phyloP scores from a whole-genome alignment of 257 asterid genomes.

The Buddleja alternifolia region DNA sequence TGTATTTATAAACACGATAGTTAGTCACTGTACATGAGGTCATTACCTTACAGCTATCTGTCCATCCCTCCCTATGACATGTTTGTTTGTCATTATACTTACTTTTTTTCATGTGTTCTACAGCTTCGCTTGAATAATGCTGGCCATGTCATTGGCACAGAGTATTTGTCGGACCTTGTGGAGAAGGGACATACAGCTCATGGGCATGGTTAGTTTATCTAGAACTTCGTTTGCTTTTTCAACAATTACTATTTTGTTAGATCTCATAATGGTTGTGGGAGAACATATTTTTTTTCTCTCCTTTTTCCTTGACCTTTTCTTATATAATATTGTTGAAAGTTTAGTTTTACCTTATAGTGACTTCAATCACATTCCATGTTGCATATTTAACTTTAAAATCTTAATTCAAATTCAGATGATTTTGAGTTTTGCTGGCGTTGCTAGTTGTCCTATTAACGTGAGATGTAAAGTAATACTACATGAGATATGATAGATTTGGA shows the following conservation, averaged over 20 bases:
- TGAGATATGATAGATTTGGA: neutral
- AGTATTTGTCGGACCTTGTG: slow-evolving; percentile 89
- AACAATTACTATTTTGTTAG: slow-evolving; percentile 15
- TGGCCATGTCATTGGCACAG: slow-evolving; percentile 87
- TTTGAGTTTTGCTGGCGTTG: slow-evolving; percentile 8
- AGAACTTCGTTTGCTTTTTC: neutral
- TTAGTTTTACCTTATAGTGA: neutral
- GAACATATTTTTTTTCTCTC: neutral
- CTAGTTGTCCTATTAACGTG: slow-evolving; percentile 12
- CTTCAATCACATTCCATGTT: neutral
- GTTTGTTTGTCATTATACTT: slow-evolving; percentile 28
- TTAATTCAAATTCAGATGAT: neutral
- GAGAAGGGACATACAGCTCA: slow-evolving; percentile 81
- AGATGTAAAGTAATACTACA: neutral
- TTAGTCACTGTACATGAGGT: slow-evolving; percentile 2
- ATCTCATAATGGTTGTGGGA: neutral
- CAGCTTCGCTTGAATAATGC: slow-evolving; percentile 87
- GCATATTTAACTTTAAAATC: slow-evolving; percentile 1
- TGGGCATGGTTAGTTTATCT: slow-evolving; percentile 72
- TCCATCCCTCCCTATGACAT: neutral
- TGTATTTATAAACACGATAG: neutral
- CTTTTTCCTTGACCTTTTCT: neutral
- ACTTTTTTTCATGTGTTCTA: slow-evolving; percentile 40
- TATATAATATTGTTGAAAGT: slow-evolving; percentile 3
- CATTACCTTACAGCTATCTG: no score